phyloP scores from a whole-genome alignment of 805 yeast genomes.

The Barnettozyma sucrosica region DNA sequence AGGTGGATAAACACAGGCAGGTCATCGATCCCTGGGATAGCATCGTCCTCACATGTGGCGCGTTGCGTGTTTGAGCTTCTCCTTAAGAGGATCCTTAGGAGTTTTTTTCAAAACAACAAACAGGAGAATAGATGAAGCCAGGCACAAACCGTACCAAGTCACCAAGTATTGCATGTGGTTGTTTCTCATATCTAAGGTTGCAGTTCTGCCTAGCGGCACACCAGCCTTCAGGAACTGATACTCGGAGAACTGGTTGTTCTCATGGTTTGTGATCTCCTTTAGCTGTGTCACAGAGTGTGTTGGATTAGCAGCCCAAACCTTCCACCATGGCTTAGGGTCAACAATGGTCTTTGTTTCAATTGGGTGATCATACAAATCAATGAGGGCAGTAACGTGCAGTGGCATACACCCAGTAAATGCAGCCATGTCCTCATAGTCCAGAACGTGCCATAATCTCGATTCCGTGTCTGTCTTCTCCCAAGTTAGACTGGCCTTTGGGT shows the following conservation, averaged over 20 bases:
- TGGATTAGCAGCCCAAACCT: slow-evolving; percentile 19
- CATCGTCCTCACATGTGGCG: slow-evolving; percentile 28
- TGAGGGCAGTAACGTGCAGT: slow-evolving; percentile 68
- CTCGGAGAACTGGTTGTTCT: slow-evolving; percentile 39
- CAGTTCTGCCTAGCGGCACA: slow-evolving; percentile 80
- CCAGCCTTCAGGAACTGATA: slow-evolving; percentile 71
- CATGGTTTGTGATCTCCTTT: slow-evolving; percentile 5
- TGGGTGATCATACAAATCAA: slow-evolving; percentile 60
- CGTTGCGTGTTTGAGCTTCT: slow-evolving; percentile 45
- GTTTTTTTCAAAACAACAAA: slow-evolving; percentile 43
- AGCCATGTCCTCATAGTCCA: slow-evolving; percentile 82
- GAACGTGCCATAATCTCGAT: slow-evolving; percentile 65
- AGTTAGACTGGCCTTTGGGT: slow-evolving; percentile 53
- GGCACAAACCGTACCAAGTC: slow-evolving; percentile 90
- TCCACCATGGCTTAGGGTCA: slow-evolving; percentile 27
- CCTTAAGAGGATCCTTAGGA: slow-evolving; percentile 35
- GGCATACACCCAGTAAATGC: slow-evolving; percentile 60
- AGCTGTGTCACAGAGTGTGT: slow-evolving; percentile 9
- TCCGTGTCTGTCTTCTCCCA: slow-evolving; percentile 67
- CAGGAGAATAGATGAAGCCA: slow-evolving; percentile 67
- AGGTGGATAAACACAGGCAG: neutral
- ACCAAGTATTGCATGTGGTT: slow-evolving; percentile 88
- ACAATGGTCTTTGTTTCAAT: slow-evolving; percentile 31
- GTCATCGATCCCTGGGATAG: neutral
- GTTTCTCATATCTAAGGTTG: slow-evolving; percentile 78